Conservation (phyloP, 176 grass and related monocot genomes). For the Aechmea fasciata region DNA sequence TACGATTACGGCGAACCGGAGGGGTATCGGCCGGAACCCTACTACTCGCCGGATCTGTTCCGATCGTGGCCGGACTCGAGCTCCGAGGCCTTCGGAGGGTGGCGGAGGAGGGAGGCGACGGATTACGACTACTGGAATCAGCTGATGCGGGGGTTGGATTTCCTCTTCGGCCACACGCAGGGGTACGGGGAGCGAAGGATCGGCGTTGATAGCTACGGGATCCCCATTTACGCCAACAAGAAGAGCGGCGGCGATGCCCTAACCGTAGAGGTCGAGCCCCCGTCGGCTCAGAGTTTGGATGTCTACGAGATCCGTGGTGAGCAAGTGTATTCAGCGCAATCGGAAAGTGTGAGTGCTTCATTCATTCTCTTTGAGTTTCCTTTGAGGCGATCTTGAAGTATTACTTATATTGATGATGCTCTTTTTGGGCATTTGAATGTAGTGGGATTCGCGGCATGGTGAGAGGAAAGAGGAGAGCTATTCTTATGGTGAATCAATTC, state of each 20-base stretch:
- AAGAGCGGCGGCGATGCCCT: slow-evolving; percentile 36
- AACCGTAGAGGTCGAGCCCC: slow-evolving; percentile 44
- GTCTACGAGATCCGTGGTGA: slow-evolving; percentile 25
- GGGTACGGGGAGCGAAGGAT: slow-evolving; percentile 71
- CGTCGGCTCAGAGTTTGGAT: slow-evolving; percentile 27
- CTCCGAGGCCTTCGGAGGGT: neutral
- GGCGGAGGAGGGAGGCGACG: slow-evolving; percentile 12
- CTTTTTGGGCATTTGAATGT: slow-evolving; percentile 1
- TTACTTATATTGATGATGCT: neutral
- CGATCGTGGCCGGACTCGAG: slow-evolving; percentile 19
- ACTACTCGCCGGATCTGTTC: slow-evolving; percentile 38
- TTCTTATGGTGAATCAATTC: slow-evolving; percentile 11
- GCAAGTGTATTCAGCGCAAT: neutral
- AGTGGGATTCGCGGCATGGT: slow-evolving; percentile 23
- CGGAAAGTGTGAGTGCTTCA: neutral
- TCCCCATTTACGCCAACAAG: slow-evolving; percentile 75
- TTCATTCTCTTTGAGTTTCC: neutral
- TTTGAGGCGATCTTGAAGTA: neutral
- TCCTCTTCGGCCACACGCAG: slow-evolving; percentile 72
- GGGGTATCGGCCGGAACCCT: slow-evolving; percentile 22
- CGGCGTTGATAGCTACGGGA: slow-evolving; percentile 41
- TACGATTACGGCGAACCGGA: slow-evolving; percentile 35
- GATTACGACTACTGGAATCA: slow-evolving; percentile 47
- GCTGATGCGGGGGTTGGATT: slow-evolving; percentile 65
- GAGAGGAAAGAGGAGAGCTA: slow-evolving; percentile 12